A percentile compares a stretch with the other conserved stretches of the same genome.
phyloP scores from a whole-genome alignment of 495 filamentous ascomycete genomes.

The Hypoxylon crocopeplum region DNA sequence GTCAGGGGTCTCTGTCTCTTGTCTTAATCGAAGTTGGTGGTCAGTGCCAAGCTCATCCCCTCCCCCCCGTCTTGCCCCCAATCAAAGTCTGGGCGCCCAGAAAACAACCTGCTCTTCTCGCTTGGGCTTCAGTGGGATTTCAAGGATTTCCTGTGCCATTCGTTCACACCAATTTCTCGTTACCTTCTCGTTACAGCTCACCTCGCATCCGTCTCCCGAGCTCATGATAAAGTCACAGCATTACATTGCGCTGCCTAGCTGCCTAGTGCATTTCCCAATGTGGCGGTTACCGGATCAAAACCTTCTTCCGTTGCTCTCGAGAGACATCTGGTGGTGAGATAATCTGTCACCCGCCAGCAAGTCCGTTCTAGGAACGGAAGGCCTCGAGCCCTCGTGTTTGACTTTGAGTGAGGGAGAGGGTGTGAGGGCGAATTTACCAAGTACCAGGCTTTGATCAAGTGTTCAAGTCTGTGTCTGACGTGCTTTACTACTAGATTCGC shows the following conservation, averaged over 20 bases:
- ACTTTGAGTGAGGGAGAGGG: too few relatives aligned
- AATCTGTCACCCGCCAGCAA: background rate
- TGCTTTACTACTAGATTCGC: too few relatives aligned
- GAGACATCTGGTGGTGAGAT: too few relatives aligned
- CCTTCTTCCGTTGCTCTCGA: conserved; percentile 25
- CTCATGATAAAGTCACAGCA: conserved; percentile 39
- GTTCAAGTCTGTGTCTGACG: too few relatives aligned
- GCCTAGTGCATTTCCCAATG: conserved; percentile 13
- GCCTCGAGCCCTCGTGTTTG: too few relatives aligned
- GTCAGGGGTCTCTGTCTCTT: too few relatives aligned
- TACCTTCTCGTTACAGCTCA: conserved; percentile 41
- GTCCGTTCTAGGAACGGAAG: conserved; percentile 7
- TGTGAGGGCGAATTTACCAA: too few relatives aligned
- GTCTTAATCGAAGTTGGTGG: too few relatives aligned
- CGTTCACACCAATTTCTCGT: conserved; percentile 34
- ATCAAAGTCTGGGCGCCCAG: conserved; percentile 17
- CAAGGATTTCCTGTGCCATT: conserved; percentile 26
- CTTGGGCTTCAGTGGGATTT: conserved; percentile 15
- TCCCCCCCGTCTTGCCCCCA: background rate
- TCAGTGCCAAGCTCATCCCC: too few relatives aligned
- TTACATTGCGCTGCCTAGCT: conserved; percentile 12
- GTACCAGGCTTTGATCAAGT: too few relatives aligned
- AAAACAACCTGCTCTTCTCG: conserved; percentile 17
- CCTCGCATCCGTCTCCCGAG: conserved; percentile 27
- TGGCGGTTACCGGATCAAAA: conserved; percentile 32